phyloP scores from a whole-genome alignment of 345 rosid genomes.

The Moringa oleifera region DNA sequence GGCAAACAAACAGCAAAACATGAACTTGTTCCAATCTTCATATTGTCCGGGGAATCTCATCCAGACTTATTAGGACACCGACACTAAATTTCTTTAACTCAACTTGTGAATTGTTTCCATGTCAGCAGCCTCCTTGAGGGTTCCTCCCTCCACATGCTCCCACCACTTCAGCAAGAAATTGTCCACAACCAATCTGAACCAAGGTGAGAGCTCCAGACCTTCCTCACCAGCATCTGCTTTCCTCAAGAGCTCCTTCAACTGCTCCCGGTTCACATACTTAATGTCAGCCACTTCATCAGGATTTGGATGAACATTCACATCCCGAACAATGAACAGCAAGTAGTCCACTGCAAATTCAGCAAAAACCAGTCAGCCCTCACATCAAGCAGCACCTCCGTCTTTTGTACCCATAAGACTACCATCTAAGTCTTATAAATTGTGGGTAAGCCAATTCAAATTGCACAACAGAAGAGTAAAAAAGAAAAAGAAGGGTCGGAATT shows the following conservation, averaged over 20 bases:
- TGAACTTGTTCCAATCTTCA: too few relatives aligned
- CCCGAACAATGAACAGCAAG: slow-evolving; percentile 76
- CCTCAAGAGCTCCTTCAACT: slow-evolving; percentile 75
- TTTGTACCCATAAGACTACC: not conserved
- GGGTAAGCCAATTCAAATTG: not conserved
- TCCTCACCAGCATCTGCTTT: slow-evolving; percentile 88
- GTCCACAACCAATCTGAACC: slow-evolving; percentile 94
- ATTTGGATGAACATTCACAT: slow-evolving; percentile 64
- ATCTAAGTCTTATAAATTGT: not conserved
- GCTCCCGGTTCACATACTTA: slow-evolving; percentile 73
- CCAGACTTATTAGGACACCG: not conserved
- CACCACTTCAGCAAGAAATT: slow-evolving; percentile 95
- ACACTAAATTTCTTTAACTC: not conserved
- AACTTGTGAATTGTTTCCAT: slow-evolving; percentile 82
- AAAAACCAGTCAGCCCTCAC: not conserved
- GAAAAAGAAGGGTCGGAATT: not conserved
- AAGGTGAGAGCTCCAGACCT: slow-evolving; percentile 79
- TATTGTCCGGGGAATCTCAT: too few relatives aligned
- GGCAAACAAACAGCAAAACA: too few relatives aligned
- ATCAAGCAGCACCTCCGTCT: not conserved
- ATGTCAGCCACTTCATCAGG: slow-evolving; percentile 85
- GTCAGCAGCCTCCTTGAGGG: slow-evolving; percentile 54
- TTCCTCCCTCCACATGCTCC: slow-evolving; percentile 82
- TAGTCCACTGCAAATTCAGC: slow-evolving; percentile 68
- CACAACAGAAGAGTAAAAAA: not conserved